A percentile compares a stretch with the other conserved stretches of the same genome.
Evolutionary conservation across 352 stramenopile species (phyloP).

Genomic region (Phytophthora pseudosyringae): DNA sequence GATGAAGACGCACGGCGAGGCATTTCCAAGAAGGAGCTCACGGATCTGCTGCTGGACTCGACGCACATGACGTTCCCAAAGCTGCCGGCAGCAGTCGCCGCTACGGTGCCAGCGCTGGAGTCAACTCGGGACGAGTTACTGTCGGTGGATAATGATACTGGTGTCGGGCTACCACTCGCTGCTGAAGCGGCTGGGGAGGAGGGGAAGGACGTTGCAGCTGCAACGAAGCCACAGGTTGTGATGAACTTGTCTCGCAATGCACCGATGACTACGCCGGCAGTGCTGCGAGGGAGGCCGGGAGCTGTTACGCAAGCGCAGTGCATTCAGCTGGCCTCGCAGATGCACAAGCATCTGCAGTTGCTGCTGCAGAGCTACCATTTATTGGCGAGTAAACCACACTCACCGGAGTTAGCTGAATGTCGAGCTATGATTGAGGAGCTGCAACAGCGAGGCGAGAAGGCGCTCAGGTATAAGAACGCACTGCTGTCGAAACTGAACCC

Average conservation of each 20-base stretch:
- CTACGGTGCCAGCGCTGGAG: slow-evolving; percentile 5
- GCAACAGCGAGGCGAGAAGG: slow-evolving; percentile 64
- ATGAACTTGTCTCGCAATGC: slow-evolving; percentile 11
- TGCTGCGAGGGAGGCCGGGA: slow-evolving; percentile 26
- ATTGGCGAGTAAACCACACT: slow-evolving; percentile 31
- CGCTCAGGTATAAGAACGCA: slow-evolving; percentile 66
- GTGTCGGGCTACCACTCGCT: slow-evolving; percentile 5
- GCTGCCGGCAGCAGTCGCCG: slow-evolving; percentile 6
- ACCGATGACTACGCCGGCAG: slow-evolving; percentile 7
- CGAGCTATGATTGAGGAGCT: slow-evolving; percentile 73
- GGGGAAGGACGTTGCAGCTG: slow-evolving; percentile 1
- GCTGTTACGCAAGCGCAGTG: slow-evolving; percentile 72
- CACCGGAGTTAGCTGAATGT: slow-evolving; percentile 40
- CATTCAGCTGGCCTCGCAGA: slow-evolving; percentile 84
- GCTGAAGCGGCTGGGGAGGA: not conserved
- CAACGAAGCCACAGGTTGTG: not conserved
- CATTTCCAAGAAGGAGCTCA: slow-evolving; percentile 86
- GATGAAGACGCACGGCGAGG: slow-evolving; percentile 53
- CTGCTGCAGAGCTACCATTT: slow-evolving; percentile 78
- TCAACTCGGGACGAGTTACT: slow-evolving; percentile 9
- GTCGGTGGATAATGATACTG: not conserved
- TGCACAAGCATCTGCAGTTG: slow-evolving; percentile 90
- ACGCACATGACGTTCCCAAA: slow-evolving; percentile 63
- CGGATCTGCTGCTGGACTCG: slow-evolving; percentile 83
- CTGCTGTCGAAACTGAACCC: slow-evolving; percentile 71